Evolutionary conservation across 208 protist species (phyloP), one percentile per base, ranked within the genome.

Genomic region (Angomonas ambiguus): DNA sequence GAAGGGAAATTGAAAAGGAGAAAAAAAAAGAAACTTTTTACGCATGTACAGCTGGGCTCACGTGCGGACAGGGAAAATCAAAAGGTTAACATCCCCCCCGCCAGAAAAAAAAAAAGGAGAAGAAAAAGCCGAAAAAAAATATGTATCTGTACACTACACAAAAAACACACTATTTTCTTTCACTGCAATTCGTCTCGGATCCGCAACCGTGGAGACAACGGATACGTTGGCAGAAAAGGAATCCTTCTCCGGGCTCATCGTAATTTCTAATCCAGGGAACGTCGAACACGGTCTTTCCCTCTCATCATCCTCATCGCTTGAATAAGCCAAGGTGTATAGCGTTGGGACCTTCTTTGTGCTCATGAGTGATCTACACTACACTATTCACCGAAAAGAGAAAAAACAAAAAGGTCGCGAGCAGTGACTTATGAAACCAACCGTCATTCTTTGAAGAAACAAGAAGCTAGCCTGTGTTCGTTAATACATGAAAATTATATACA

Each of bases 51-150:
- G 33, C 13, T 42, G 27, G 25, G 20, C 20, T 27, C 53, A 71
- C 16, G 65, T 20, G 38, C 11, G 56, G 8, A 18, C n/a, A 67
- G 61, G 61, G 10, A 72, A 68, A 62, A 68, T 18, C 60, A 66
- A 58, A n/a, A 65, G 34, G 31, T 38, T 32, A 18, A 62, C 30
- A 48, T 48, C 20, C 31, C 3, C 30, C 2, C 6, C 22, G 24
- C 2, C 11, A 8, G 34, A 55, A 67, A 31, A 30, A 69, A 69
- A 59, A 24, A 56, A 25, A 45, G 0, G 22, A 62, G 48, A 42
- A 63, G 24, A 65, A 57, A 51, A 24, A 48, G 25, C 10, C 34
- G 33, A 42, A 45, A 42, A 62, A 48, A 61, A 10, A 31, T 30
- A 57, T 62, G 25, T 11, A 2, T 2, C 58, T 38, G 31, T 1